These are phyloP conservation scores for Tetrapyrgos nigripes DNA, from an alignment of 1,284 basidiomycete genomes.

Conservation along the genomic window DNA sequence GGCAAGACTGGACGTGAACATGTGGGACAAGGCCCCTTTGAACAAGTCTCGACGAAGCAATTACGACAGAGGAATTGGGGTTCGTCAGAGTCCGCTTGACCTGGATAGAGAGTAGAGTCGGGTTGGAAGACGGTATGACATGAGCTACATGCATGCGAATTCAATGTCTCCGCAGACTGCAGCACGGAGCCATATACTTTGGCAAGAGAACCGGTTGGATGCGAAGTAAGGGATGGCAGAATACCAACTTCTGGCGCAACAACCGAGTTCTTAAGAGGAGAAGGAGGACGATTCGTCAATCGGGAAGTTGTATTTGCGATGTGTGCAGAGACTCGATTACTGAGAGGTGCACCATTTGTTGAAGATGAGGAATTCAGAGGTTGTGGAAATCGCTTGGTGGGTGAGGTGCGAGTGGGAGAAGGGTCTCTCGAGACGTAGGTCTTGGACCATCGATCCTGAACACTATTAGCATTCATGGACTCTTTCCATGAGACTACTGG, in stretches of 20 bases:
- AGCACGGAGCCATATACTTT: slow-evolving; percentile 85
- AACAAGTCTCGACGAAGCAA: slow-evolving; percentile 74
- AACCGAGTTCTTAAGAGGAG: slow-evolving; percentile 59
- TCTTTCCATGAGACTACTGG: slow-evolving; percentile 61
- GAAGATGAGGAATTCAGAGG: slow-evolving; percentile 43
- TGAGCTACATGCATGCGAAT: slow-evolving; percentile 68
- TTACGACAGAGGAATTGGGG: slow-evolving; percentile 71
- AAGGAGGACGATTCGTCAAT: slow-evolving; percentile 47
- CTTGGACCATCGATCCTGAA: slow-evolving; percentile 76
- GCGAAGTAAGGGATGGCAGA: slow-evolving; percentile 57
- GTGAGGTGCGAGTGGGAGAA: slow-evolving; percentile 42
- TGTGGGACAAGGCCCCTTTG: slow-evolving; percentile 70
- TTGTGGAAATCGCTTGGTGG: slow-evolving; percentile 55
- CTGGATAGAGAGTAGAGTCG: slow-evolving; percentile 83
- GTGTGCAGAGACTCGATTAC: slow-evolving; percentile 60
- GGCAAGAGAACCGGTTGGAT: slow-evolving; percentile 62
- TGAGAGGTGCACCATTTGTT: slow-evolving; percentile 38
- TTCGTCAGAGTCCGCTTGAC: slow-evolving; percentile 52
- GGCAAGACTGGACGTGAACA: slow-evolving; percentile 74
- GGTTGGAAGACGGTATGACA: slow-evolving; percentile 72
- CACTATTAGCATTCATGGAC: slow-evolving; percentile 51
- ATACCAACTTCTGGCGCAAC: slow-evolving; percentile 62
- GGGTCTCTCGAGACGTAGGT: slow-evolving; percentile 69
- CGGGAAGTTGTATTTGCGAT: slow-evolving; percentile 57
- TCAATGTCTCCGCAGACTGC: slow-evolving; percentile 75